Percentiles rank a stretch among this genome's conserved stretches.
phyloP scores from a whole-genome alignment of 257 asterid species.

The Penstemon eatonii region DNA sequence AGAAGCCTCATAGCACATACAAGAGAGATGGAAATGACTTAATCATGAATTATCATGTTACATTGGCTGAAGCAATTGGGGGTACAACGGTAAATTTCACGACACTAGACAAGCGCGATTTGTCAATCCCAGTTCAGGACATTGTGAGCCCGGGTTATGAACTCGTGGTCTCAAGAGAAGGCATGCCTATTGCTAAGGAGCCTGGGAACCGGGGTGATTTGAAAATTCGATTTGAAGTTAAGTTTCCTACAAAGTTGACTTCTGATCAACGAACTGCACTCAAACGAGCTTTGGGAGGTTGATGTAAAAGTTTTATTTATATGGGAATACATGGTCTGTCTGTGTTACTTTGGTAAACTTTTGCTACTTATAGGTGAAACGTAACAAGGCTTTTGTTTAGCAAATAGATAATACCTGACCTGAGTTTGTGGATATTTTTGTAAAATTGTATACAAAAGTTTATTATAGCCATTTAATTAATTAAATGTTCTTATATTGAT shows the following conservation, averaged over 20 bases:
- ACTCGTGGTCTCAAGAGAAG: slow-evolving; percentile 60
- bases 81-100: slow-evolving; percentile 50
- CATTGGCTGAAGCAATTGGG: slow-evolving; percentile 70
- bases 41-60: slow-evolving; percentile 35
- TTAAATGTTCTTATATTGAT: no score
- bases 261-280: slow-evolving; percentile 61
- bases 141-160: slow-evolving; percentile 53
- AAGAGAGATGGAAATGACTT: slow-evolving; percentile 75
- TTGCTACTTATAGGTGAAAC: no score
- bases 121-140: slow-evolving; percentile 51
- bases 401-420: no score
- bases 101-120: slow-evolving; percentile 50
- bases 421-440: no score
- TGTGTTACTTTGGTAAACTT: no score
- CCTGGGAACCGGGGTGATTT: slow-evolving; percentile 60
- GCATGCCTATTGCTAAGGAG: slow-evolving; percentile 80
- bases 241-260: slow-evolving; percentile 63
- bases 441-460: no score
- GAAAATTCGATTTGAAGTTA: slow-evolving; percentile 63
- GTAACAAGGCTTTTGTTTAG: no score
- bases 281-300: slow-evolving; percentile 53
- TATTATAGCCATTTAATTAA: no score
- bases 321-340: no score
- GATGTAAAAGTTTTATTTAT: neutral
- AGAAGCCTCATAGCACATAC: slow-evolving; percentile 71